These are phyloP conservation scores for Rasamsonia emersonii DNA, from an alignment of 2,329 filamentous ascomycete genomes.

Conservation along the genomic window DNA sequence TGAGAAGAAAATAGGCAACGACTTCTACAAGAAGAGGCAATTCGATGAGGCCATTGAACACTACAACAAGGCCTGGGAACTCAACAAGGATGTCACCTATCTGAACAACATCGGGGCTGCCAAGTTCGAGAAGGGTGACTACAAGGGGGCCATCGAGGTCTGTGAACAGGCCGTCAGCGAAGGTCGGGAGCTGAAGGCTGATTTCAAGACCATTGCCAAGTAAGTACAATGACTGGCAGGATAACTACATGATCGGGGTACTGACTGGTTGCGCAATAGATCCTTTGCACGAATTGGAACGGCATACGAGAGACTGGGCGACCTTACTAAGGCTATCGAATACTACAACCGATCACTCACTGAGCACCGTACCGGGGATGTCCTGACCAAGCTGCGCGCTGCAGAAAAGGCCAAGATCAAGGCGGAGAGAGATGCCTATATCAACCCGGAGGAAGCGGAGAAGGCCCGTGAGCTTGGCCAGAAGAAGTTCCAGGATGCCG, in stretches of 20 bases:
- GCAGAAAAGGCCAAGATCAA: conserved; percentile 82
- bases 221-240: conserved; percentile 26
- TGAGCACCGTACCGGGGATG: conserved; percentile 91
- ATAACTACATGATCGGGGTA: background rate
- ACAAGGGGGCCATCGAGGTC: conserved; percentile 72
- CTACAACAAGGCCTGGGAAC: conserved; percentile 91
- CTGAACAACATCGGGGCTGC: conserved; percentile 93
- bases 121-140: conserved; percentile 93
- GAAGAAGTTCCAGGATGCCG: conserved; percentile 90
- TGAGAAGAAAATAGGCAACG: conserved; percentile 88
- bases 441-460: conserved; percentile 87
- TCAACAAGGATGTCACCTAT: conserved; percentile 94
- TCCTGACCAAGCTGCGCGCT: conserved; percentile 82
- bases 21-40: conserved; percentile 96
- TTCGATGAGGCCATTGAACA: conserved; percentile 92
- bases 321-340: conserved; percentile 69
- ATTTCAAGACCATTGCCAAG: conserved; percentile 98
- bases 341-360: conserved; percentile 92
- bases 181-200: conserved; percentile 78
- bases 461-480: conserved; percentile 92
- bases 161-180: conserved; percentile 86
- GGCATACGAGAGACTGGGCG: conserved; percentile 84
- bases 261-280: conserved; percentile 24
- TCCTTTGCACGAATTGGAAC: conserved; percentile 90
- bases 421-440: conserved; percentile 66